Conservation (phyloP, 306 rosid genomes). For the Trifolium fragiferum region DNA sequence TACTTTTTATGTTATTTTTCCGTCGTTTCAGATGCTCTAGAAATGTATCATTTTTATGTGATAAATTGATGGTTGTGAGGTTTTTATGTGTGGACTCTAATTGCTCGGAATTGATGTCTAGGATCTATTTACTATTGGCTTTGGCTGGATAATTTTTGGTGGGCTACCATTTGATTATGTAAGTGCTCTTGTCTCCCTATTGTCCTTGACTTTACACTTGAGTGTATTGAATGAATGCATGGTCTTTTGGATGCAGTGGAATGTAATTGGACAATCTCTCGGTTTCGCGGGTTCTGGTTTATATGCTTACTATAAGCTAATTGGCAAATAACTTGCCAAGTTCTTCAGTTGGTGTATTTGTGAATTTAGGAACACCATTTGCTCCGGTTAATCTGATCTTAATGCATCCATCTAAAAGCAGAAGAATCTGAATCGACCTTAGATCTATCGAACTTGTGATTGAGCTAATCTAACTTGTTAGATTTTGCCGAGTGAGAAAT, state of each 20-base stretch:
- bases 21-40: not conserved
- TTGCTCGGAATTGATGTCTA: constrained; percentile 37
- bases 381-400: constrained; percentile 19
- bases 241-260: constrained; percentile 64
- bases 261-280: constrained; percentile 74
- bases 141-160: constrained; percentile 93
- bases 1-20: not conserved
- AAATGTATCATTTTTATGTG: not conserved
- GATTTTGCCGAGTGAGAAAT: constrained; percentile 37
- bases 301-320: constrained; percentile 84
- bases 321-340: constrained; percentile 62
- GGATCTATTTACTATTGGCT: constrained; percentile 90
- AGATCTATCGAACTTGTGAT: constrained; percentile 26
- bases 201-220: constrained; percentile 10
- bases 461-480: constrained; percentile 29
- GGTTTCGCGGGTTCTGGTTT: constrained; percentile 90
- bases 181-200: constrained; percentile 38
- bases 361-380: constrained; percentile 29
- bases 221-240: constrained; percentile 18
- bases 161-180: constrained; percentile 79
- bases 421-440: constrained; percentile 36
- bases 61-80: not conserved
- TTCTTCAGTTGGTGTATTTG: constrained; percentile 24
- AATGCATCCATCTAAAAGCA: not conserved
- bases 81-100: constrained; percentile 25